Evolutionary conservation across 116 monocot species (phyloP).

Genomic region (Cymodocea nodosa): DNA sequence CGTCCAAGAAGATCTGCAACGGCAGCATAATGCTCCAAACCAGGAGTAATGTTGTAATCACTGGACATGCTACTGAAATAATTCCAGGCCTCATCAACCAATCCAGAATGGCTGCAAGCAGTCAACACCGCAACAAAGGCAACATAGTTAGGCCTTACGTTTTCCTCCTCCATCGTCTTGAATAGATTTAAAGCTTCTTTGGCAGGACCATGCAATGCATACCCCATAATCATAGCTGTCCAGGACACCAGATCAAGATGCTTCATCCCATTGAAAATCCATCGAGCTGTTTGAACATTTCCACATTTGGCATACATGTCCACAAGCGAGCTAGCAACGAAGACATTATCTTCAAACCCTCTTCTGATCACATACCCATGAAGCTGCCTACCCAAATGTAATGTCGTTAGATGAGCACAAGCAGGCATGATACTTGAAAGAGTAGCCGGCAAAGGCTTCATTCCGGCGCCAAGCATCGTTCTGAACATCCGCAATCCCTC

Average conservation of each 20-base stretch:
- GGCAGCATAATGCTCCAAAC: slow-evolving; percentile 74
- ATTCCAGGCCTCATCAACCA: slow-evolving; percentile 43
- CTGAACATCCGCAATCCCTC: slow-evolving; percentile 51
- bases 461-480: slow-evolving; percentile 21
- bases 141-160: slow-evolving; percentile 49
- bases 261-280: slow-evolving; percentile 46
- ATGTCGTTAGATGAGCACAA: slow-evolving; percentile 46
- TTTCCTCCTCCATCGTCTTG: slow-evolving; percentile 39
- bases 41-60: slow-evolving; percentile 47
- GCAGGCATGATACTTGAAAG: slow-evolving; percentile 62
- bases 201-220: slow-evolving; percentile 74
- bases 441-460: slow-evolving; percentile 44
- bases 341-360: slow-evolving; percentile 34
- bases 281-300: slow-evolving; percentile 35
- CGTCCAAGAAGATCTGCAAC: slow-evolving; percentile 65
- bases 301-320: slow-evolving; percentile 99
- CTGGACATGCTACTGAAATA: slow-evolving; percentile 42
- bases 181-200: slow-evolving; percentile 58
- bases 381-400: slow-evolving; percentile 64
- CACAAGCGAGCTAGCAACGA: slow-evolving; percentile 57
- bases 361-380: slow-evolving; percentile 51
- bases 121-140: slow-evolving; percentile 74
- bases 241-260: slow-evolving; percentile 49
- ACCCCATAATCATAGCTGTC: slow-evolving; percentile 96
- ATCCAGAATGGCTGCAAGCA: slow-evolving; percentile 84